Evolutionary conservation across 1,139 yeast genomes (phyloP).

Genomic region (Diutina neorugosa): DNA sequence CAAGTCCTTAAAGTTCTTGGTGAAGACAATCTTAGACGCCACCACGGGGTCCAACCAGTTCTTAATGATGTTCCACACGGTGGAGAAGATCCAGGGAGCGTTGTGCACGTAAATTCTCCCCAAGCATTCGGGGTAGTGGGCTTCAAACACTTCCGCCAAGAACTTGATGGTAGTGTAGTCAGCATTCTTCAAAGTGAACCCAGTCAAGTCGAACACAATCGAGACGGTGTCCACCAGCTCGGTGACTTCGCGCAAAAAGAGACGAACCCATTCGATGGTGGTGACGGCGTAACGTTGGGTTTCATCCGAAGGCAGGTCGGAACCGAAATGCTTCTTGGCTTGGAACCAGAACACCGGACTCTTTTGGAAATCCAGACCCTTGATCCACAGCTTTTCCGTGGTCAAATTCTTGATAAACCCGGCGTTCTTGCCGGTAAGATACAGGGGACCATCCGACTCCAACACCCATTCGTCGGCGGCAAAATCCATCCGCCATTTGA

Average conservation of each 20-base stretch:
- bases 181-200: conserved; percentile 69
- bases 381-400: conserved; percentile 48
- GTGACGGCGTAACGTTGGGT: conserved; percentile 55
- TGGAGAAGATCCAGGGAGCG: conserved; percentile 84
- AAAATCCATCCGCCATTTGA: conserved; percentile 55
- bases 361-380: conserved; percentile 51
- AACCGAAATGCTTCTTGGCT: conserved; percentile 59
- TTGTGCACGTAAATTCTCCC: conserved; percentile 69
- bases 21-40: conserved; percentile 68
- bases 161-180: conserved; percentile 76
- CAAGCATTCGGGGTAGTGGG: conserved; percentile 78
- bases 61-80: conserved; percentile 76
- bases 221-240: conserved; percentile 47
- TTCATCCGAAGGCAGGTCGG: conserved; percentile 57
- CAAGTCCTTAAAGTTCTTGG: conserved; percentile 49
- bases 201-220: conserved; percentile 64
- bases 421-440: conserved; percentile 14
- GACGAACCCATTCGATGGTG: conserved; percentile 58
- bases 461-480: conserved; percentile 44
- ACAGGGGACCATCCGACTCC: conserved; percentile 44
- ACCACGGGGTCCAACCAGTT: conserved; percentile 87
- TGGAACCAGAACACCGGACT: conserved; percentile 64
- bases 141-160: conserved; percentile 68
- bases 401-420: conserved; percentile 41
- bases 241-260: conserved; percentile 40